phyloP scores from a whole-genome alignment of 805 yeast genomes.

The Sugiyamaella americana region DNA sequence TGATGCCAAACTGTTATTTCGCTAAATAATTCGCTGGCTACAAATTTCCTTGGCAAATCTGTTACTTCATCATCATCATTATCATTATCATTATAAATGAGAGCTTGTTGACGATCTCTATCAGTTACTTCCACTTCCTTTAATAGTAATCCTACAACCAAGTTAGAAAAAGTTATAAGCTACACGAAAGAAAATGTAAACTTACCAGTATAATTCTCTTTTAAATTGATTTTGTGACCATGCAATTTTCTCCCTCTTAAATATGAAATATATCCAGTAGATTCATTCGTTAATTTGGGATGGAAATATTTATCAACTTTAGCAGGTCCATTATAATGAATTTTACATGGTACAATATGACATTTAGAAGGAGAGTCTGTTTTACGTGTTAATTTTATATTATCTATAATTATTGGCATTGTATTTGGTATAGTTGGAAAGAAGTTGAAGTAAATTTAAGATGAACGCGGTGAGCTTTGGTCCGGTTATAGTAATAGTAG shows the following conservation, averaged over 20 bases:
- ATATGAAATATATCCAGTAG: constrained; percentile 10
- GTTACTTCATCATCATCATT: constrained; percentile 7
- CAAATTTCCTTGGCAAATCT: constrained; percentile 6
- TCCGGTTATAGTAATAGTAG: no score
- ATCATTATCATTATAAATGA: constrained; percentile 1
- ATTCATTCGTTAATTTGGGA: background rate
- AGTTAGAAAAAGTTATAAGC: background rate
- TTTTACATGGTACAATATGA: constrained; percentile 27
- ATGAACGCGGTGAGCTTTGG: no score
- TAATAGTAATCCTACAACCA: constrained; percentile 1
- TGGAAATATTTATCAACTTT: constrained; percentile 21
- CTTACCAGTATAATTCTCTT: constrained; percentile 17
- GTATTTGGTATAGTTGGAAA: no score
- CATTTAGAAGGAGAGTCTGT: constrained; percentile 5
- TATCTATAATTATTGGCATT: background rate
- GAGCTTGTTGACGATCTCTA: constrained; percentile 4
- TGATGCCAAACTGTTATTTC: constrained; percentile 26
- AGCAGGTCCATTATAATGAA: constrained; percentile 24
- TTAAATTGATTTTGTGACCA: constrained; percentile 14
- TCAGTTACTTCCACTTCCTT: constrained; percentile 8
- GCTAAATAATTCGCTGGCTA: constrained; percentile 4
- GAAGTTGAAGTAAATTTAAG: no score
- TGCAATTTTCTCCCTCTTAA: constrained; percentile 21
- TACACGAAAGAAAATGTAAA: background rate
- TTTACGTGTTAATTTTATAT: background rate